Evolutionary conservation across 2,329 filamentous ascomycete species (phyloP).

Genomic region (Rutstroemia sp.): DNA sequence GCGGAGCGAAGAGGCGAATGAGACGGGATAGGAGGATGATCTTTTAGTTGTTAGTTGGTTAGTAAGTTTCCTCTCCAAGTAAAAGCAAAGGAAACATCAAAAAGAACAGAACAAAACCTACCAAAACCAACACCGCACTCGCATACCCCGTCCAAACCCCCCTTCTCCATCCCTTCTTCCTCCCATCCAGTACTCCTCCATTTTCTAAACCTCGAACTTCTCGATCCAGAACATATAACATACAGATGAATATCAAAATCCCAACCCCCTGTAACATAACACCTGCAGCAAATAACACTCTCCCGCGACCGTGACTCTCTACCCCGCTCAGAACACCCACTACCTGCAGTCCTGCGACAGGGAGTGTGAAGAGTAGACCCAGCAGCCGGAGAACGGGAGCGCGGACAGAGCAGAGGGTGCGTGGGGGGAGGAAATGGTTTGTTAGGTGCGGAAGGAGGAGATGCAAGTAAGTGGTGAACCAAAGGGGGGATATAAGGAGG

Average conservation of each 20-base stretch:
- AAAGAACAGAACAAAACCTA: not conserved
- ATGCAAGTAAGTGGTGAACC: constrained; percentile 29
- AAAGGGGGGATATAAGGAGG: constrained; percentile 32
- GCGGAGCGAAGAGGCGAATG: too few species aligned
- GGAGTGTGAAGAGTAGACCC: not conserved
- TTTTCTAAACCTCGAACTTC: not conserved
- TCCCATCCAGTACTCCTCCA: not conserved
- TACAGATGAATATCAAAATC: constrained; percentile 35
- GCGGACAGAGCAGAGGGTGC: too few species aligned
- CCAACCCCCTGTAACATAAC: constrained; percentile 44
- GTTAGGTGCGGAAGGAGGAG: constrained; percentile 30
- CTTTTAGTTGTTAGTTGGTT: too few species aligned
- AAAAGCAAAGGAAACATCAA: too few species aligned
- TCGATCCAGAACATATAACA: not conserved
- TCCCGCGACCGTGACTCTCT: constrained; percentile 30
- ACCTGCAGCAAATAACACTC: constrained; percentile 42
- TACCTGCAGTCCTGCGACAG: not conserved
- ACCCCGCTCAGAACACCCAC: not conserved
- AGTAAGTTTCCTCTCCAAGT: too few species aligned
- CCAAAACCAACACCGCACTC: not conserved
- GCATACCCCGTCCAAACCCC: not conserved
- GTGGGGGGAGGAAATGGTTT: constrained; percentile 27
- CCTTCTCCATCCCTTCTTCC: not conserved
- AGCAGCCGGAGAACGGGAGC: not conserved
- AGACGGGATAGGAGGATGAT: too few species aligned